phyloP scores from a whole-genome alignment of 768 basidiomycete genomes.

The Pleurotus eryngii region DNA sequence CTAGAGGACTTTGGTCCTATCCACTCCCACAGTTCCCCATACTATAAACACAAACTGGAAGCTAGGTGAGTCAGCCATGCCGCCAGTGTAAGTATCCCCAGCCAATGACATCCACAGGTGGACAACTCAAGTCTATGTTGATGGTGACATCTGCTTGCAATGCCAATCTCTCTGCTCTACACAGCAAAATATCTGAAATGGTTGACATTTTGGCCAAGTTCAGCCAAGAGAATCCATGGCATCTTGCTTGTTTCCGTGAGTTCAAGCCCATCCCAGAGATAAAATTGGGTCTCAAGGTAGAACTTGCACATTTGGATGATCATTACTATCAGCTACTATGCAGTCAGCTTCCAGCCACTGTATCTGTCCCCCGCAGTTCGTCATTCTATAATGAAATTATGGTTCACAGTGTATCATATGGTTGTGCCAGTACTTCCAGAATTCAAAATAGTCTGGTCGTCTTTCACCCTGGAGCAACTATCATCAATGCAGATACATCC shows the following conservation, averaged over 20 bases:
- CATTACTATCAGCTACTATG: background rate
- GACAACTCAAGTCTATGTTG: background rate
- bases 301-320: background rate
- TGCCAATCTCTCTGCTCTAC: conserved; percentile 10
- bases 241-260: conserved; percentile 5
- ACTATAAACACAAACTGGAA: background rate
- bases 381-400: no score
- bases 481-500: no score
- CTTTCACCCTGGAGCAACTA: no score
- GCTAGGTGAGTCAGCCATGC: background rate
- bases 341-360: no score
- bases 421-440: no score
- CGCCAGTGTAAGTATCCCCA: background rate
- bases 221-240: conserved; percentile 12
- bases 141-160: background rate
- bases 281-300: background rate
- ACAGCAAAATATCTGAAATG: conserved; percentile 4
- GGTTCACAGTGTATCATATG: no score
- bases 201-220: conserved; percentile 9
- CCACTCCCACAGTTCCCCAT: background rate
- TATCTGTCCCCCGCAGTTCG: no score
- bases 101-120: background rate
- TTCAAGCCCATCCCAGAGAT: conserved; percentile 3
- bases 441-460: no score
- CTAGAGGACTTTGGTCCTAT: background rate